Conservation (phyloP, 2,329 filamentous ascomycete species). For the Mycosphaerella sp. region DNA sequence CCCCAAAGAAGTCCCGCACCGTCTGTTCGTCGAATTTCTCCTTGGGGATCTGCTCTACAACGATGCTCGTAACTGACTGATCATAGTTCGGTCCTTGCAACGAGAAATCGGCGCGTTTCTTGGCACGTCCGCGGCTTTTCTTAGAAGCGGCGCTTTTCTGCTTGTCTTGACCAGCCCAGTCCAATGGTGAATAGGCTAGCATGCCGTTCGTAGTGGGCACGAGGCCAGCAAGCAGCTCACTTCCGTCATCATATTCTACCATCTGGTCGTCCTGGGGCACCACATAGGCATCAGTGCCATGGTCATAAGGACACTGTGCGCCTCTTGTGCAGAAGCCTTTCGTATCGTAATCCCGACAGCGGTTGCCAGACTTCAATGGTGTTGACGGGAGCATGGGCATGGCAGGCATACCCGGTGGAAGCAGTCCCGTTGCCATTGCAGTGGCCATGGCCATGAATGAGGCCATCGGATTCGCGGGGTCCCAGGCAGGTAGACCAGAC, state of each 20-base stretch:
- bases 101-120: slow-evolving; percentile 55
- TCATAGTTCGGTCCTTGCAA: slow-evolving; percentile 58
- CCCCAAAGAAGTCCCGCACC: slow-evolving; percentile 62
- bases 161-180: slow-evolving; percentile 6
- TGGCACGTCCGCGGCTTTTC: slow-evolving; percentile 35
- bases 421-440: slow-evolving; percentile 45
- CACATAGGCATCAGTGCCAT: slow-evolving; percentile 50
- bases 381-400: slow-evolving; percentile 33
- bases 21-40: slow-evolving; percentile 60
- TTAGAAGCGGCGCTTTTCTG: slow-evolving; percentile 30
- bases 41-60: slow-evolving; percentile 71
- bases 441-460: slow-evolving; percentile 58
- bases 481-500: slow-evolving; percentile 47
- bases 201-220: slow-evolving; percentile 21
- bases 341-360: slow-evolving; percentile 64
- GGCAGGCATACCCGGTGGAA: slow-evolving; percentile 40
- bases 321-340: slow-evolving; percentile 67
- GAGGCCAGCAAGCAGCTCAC: slow-evolving; percentile 39
- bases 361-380: slow-evolving; percentile 17
- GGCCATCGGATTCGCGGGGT: slow-evolving; percentile 56
- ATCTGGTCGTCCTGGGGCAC: slow-evolving; percentile 37
- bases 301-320: slow-evolving; percentile 61
- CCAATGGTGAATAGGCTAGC: slow-evolving; percentile 6
- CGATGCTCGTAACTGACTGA: slow-evolving; percentile 58
- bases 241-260: slow-evolving; percentile 55